Evolutionary conservation across 306 rosid species (phyloP).

Genomic region (Vicia faba): DNA sequence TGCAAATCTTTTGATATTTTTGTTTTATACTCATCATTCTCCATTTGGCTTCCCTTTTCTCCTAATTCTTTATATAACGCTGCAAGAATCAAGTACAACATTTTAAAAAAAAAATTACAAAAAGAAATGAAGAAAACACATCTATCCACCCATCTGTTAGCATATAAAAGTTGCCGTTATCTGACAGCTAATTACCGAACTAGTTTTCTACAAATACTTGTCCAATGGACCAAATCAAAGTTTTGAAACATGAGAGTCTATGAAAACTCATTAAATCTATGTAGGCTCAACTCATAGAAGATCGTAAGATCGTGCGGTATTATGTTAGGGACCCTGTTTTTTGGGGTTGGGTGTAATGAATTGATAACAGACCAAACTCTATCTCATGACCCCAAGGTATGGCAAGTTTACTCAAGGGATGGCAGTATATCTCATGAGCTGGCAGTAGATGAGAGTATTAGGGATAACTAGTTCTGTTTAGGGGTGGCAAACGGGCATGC

Average conservation of each 20-base stretch:
- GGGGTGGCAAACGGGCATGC: too few species aligned
- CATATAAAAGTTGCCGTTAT: not conserved
- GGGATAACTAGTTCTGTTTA: too few species aligned
- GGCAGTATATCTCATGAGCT: too few species aligned
- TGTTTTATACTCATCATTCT: conserved; percentile 74
- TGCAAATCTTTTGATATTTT: conserved; percentile 71
- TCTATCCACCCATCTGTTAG: not conserved
- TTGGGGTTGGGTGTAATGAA: too few species aligned
- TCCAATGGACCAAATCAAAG: not conserved
- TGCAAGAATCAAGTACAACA: conserved; percentile 39
- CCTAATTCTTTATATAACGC: conserved; percentile 86
- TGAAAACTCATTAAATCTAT: not conserved
- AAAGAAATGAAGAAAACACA: conserved; percentile 27
- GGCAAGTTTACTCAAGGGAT: too few species aligned
- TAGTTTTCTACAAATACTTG: not conserved
- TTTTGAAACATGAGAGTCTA: not conserved
- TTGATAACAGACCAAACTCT: too few species aligned
- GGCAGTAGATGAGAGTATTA: too few species aligned
- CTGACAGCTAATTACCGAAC: not conserved
- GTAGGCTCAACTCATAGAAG: not conserved
- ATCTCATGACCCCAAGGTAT: too few species aligned
- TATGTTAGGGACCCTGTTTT: not conserved
- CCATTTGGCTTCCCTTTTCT: conserved; percentile 91
- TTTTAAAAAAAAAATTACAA: not conserved
- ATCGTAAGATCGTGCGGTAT: not conserved